Conservation (phyloP, 1,284 basidiomycete species). For the Boletus smithii region DNA sequence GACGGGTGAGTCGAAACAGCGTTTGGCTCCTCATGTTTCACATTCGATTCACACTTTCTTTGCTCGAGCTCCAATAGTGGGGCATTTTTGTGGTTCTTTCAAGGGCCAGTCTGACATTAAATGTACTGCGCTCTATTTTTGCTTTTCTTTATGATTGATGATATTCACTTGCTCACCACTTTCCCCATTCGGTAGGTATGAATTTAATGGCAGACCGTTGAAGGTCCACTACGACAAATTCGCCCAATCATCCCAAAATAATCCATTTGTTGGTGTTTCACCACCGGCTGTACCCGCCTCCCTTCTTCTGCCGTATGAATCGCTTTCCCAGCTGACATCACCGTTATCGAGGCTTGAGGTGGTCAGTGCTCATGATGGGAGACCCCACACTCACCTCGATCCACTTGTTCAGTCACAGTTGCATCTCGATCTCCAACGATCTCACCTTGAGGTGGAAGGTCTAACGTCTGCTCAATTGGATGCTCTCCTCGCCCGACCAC, state of each 20-base stretch:
- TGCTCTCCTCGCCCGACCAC: constrained; percentile 25
- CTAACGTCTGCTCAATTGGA: constrained; percentile 29
- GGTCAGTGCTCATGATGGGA: constrained; percentile 26
- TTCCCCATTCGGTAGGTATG: constrained; percentile 52
- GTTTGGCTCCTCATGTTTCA: not conserved
- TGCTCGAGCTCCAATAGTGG: not conserved
- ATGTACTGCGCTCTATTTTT: not conserved
- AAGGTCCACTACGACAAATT: constrained; percentile 89
- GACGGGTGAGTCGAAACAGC: constrained; percentile 61
- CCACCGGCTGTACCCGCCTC: constrained; percentile 17
- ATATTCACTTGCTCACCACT: constrained; percentile 12
- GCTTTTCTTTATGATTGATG: not conserved
- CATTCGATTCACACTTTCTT: not conserved
- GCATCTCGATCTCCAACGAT: constrained; percentile 25
- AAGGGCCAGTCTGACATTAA: not conserved
- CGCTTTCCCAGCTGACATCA: constrained; percentile 25
- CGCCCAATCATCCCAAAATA: constrained; percentile 40
- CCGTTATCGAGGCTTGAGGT: constrained; percentile 28
- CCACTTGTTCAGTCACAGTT: constrained; percentile 23
- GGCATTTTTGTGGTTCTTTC: no score
- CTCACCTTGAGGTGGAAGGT: constrained; percentile 29
- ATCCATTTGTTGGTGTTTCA: constrained; percentile 25
- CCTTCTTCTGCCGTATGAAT: constrained; percentile 25
- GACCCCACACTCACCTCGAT: constrained; percentile 23
- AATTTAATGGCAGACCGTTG: constrained; percentile 79